Base-by-base conservation (phyloP, 2,329 filamentous ascomycete genomes). In the Annulohypoxylon truncatum region DNA sequence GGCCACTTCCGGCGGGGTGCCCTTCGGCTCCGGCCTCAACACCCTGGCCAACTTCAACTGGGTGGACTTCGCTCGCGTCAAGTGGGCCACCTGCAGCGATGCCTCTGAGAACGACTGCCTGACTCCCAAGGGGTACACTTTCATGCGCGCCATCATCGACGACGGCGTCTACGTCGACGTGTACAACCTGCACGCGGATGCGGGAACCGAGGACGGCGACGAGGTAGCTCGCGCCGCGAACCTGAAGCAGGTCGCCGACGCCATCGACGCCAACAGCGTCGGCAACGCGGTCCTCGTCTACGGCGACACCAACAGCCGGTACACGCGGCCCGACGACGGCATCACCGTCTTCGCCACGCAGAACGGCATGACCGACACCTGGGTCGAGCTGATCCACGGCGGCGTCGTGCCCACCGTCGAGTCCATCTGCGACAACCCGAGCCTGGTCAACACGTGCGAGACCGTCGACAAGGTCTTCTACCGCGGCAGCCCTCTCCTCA, bases 61-160 rank as follows among this genome's bases (percentile, higher is more conserved):
- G 82, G 76, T 84, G 5, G 82, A 84, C 66, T 86, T 87, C 69
- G 77, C 80, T 44, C 84, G 89, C 12, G 78, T 83, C 51, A 87
- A 88, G 72, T 92, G 89, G 88, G 76, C 81, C 22, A 79, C 74
- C 2, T 90, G 89, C 77, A 87, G 84, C 62, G 76, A 86, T 72
- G 82, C 82, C 33, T 86, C 84, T 0, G 82, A 82, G 0, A 72
- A 76, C 0, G 89, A 92, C 75, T 91, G 89, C 74, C 78, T 91
- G 67, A 91, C 89, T 0, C 89, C 88, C 20, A 92, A 92, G 77
- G 89, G 89, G 12, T 91, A 90, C 76, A 90, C 88, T 0, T 87
- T 88, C 50, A 90, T 91, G 88, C 84, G 88, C 10, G 76, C 85
- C 40, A 77, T 81, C 18, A 70, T 90, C 12, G 82, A 81, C 7